Percentiles rank a stretch among this genome's conserved stretches.
phyloP scores from a whole-genome alignment of 2,329 filamentous ascomycete genomes.

The Arthrobotrys musiformis region DNA sequence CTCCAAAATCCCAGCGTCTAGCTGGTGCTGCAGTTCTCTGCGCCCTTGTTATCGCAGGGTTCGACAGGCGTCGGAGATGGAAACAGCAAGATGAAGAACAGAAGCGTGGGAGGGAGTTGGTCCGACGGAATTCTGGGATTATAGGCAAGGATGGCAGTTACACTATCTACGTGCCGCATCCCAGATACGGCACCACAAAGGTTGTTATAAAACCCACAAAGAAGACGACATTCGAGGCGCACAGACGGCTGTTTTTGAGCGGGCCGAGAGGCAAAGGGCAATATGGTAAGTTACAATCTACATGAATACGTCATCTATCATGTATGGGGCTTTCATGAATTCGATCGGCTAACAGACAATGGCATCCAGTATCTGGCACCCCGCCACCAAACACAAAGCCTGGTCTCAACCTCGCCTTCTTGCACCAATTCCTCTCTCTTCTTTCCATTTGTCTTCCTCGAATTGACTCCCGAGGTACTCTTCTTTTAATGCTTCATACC shows the following conservation, averaged over 20 bases:
- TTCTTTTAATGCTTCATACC: slow-evolving; percentile 85
- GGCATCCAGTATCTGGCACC: slow-evolving; percentile 68
- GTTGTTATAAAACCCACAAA: slow-evolving; percentile 92
- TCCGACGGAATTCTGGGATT: slow-evolving; percentile 91
- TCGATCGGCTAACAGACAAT: not conserved
- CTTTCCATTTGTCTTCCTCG: slow-evolving; percentile 97
- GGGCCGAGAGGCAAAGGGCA: slow-evolving; percentile 81
- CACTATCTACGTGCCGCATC: slow-evolving; percentile 41
- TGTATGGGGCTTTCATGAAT: not conserved
- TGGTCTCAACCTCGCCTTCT: slow-evolving; percentile 90
- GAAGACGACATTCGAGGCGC: slow-evolving; percentile 92
- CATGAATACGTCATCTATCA: slow-evolving; percentile 65
- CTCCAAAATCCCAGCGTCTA: slow-evolving; percentile 77
- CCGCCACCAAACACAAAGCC: slow-evolving; percentile 92
- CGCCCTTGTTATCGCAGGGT: slow-evolving; percentile 80
- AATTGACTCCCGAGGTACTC: slow-evolving; percentile 95
- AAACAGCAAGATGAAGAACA: slow-evolving; percentile 82
- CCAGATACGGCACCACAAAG: slow-evolving; percentile 75
- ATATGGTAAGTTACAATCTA: slow-evolving; percentile 63
- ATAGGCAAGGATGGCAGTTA: slow-evolving; percentile 78
- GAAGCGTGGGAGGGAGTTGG: slow-evolving; percentile 73
- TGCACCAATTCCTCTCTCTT: slow-evolving; percentile 95
- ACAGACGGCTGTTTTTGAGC: slow-evolving; percentile 90
- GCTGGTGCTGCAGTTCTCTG: slow-evolving; percentile 79
- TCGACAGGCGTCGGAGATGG: slow-evolving; percentile 81